These are phyloP conservation scores for Ephemerocybe angulata DNA, from an alignment of 768 basidiomycete species.

Conservation along the genomic window DNA sequence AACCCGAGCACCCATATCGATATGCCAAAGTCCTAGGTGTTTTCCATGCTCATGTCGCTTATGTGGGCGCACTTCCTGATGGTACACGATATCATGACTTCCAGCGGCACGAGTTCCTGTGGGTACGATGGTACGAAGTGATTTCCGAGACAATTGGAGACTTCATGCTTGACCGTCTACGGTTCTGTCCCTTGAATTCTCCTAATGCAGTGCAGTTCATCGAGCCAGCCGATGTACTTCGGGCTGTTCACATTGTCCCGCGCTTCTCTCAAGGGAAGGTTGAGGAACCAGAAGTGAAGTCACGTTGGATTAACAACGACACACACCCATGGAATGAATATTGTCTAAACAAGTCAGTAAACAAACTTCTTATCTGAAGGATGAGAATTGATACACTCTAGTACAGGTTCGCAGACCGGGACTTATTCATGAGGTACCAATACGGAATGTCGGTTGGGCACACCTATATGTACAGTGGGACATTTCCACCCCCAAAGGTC, in stretches of 20 bases:
- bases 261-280: not conserved
- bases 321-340: not conserved
- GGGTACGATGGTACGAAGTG: not conserved
- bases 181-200: not conserved
- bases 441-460: not conserved
- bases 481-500: not conserved
- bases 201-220: not conserved
- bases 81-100: not conserved
- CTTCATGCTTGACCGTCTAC: not conserved
- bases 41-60: not conserved
- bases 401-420: not conserved
- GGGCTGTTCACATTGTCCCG: not conserved
- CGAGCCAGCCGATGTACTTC: not conserved
- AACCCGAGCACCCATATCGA: not conserved
- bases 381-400: not conserved
- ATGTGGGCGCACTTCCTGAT: not conserved
- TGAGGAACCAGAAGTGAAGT: not conserved
- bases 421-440: not conserved
- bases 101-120: not conserved
- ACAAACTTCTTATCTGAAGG: not conserved
- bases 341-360: not conserved
- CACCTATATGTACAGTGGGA: not conserved
- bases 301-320: not conserved
- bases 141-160: not conserved
- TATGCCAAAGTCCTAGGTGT: conserved; percentile 7